Evolutionary conservation across 2,329 filamentous ascomycete species (phyloP).

Genomic region (Torrubiellomyces zombiae): DNA sequence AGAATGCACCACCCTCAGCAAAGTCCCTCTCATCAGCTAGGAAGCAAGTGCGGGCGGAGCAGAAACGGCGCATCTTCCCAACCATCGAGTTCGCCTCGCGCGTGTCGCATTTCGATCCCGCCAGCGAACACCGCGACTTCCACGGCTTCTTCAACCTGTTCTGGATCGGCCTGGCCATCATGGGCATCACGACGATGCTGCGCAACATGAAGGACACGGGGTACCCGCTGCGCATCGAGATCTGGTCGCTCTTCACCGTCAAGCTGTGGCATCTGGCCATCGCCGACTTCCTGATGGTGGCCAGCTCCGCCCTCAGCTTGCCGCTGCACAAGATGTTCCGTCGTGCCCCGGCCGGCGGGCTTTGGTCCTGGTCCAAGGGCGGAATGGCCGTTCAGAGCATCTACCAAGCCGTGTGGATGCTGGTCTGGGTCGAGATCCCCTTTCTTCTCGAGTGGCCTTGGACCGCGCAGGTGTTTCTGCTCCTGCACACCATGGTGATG

Average conservation of each 20-base stretch:
- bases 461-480: constrained; percentile 92
- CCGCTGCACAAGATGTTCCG: constrained; percentile 57
- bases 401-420: constrained; percentile 65
- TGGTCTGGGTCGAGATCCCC: constrained; percentile 69
- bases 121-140: constrained; percentile 85
- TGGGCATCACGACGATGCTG: constrained; percentile 88
- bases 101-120: constrained; percentile 88
- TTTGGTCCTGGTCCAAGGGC: constrained; percentile 54
- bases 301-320: constrained; percentile 52
- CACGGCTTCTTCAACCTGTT: constrained; percentile 96
- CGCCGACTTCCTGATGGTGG: constrained; percentile 74
- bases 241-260: constrained; percentile 75
- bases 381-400: constrained; percentile 75
- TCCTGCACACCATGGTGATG: constrained; percentile 75
- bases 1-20: constrained; percentile 83
- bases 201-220: constrained; percentile 91
- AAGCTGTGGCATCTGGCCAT: constrained; percentile 79
- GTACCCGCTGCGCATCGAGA: constrained; percentile 65
- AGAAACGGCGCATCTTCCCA: constrained; percentile 74
- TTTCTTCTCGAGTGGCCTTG: constrained; percentile 84
- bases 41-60: constrained; percentile 66
- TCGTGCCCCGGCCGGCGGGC: constrained; percentile 26
- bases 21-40: constrained; percentile 74
- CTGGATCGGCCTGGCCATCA: constrained; percentile 92
- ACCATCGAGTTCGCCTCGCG: constrained; percentile 82